phyloP scores from a whole-genome alignment of 768 basidiomycete genomes.

The Trichaptum fuscoviolaceum region DNA sequence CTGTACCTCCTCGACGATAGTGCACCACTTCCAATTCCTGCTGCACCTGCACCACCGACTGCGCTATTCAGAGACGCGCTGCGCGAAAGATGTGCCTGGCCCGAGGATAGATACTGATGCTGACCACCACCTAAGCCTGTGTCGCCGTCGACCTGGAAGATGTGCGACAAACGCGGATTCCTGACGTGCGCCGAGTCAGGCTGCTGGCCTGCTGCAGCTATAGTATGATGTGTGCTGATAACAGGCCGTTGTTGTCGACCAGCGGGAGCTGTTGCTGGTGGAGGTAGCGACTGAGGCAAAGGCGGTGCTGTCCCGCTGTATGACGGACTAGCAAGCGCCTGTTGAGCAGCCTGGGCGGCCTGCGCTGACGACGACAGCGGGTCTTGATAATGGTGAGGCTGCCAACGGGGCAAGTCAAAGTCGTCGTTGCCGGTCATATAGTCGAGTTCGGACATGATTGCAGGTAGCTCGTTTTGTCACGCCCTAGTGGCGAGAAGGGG shows the following conservation, averaged over 20 bases:
- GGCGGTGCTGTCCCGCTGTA: slow-evolving; percentile 32
- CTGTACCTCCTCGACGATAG: slow-evolving; percentile 49
- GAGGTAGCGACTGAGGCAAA: slow-evolving; percentile 44
- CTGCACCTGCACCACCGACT: slow-evolving; percentile 22
- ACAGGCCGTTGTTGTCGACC: slow-evolving; percentile 43
- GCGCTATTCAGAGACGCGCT: slow-evolving; percentile 61
- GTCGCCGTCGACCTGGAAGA: slow-evolving; percentile 66
- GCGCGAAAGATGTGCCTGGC: slow-evolving; percentile 52
- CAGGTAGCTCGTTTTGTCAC: slow-evolving; percentile 1
- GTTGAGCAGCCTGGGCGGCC: slow-evolving; percentile 40
- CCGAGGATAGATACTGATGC: slow-evolving; percentile 43
- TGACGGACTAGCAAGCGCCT: slow-evolving; percentile 47
- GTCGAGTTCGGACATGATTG: slow-evolving; percentile 62
- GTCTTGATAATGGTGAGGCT: slow-evolving; percentile 32
- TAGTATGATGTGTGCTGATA: slow-evolving; percentile 30
- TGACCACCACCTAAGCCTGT: slow-evolving; percentile 30
- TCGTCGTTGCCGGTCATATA: slow-evolving; percentile 74
- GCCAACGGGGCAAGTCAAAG: slow-evolving; percentile 66
- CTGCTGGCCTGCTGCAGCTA: not conserved
- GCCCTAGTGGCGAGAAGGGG: slow-evolving; percentile 15
- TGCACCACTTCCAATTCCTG: slow-evolving; percentile 15
- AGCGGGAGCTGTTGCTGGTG: slow-evolving; percentile 25
- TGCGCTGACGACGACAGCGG: slow-evolving; percentile 54
- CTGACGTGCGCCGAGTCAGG: slow-evolving; percentile 30
- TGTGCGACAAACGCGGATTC: slow-evolving; percentile 49